These are phyloP conservation scores for Salvia splendens DNA, from an alignment of 257 asterid genomes.

Conservation along the genomic window DNA sequence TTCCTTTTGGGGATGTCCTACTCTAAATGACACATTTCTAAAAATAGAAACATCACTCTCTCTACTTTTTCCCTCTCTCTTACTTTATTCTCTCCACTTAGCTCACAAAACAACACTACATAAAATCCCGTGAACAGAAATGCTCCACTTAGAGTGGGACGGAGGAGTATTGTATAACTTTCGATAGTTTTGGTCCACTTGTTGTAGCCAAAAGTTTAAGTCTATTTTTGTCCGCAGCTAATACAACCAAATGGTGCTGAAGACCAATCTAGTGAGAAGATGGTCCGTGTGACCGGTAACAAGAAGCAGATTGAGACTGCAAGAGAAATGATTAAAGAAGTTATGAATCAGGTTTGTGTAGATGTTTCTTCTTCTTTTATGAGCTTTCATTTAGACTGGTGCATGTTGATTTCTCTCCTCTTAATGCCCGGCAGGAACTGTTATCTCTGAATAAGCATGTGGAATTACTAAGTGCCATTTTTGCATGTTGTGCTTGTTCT, in stretches of 20 bases:
- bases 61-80: too few relatives aligned
- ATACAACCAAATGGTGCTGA: slow-evolving; percentile 77
- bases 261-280: slow-evolving; percentile 79
- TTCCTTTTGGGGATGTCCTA: too few relatives aligned
- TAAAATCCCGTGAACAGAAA: too few relatives aligned
- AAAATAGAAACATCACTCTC: too few relatives aligned
- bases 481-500: slow-evolving; percentile 18
- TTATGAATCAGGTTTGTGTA: slow-evolving; percentile 92
- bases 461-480: neutral
- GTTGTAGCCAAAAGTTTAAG: neutral
- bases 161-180: neutral
- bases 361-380: slow-evolving; percentile 30
- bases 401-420: slow-evolving; percentile 1
- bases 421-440: slow-evolving; percentile 13
- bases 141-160: too few relatives aligned
- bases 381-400: slow-evolving; percentile 10
- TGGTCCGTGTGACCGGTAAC: slow-evolving; percentile 85
- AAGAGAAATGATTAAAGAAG: slow-evolving; percentile 86
- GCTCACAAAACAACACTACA: too few relatives aligned
- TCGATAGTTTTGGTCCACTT: neutral
- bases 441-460: slow-evolving; percentile 24
- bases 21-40: too few relatives aligned
- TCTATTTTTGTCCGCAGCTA: slow-evolving; percentile 47
- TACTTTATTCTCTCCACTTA: too few relatives aligned
- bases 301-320: slow-evolving; percentile 85